Conservation (phyloP, 2,329 filamentous ascomycete species). For the Ceratocystis eucalypticola region DNA sequence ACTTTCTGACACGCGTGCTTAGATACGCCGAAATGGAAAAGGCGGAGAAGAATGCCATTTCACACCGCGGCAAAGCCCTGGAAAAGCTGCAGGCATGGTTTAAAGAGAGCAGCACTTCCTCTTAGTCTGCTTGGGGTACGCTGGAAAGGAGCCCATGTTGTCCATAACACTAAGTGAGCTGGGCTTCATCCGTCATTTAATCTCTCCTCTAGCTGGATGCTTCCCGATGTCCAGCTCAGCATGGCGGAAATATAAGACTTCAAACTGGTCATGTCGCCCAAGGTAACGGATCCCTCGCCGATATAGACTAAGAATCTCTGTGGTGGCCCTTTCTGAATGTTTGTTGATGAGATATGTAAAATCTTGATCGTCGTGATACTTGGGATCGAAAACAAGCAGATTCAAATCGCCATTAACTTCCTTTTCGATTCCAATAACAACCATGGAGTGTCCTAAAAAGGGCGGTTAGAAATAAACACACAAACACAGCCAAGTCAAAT, state of each 20-base stretch:
- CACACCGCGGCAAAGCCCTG: conserved; percentile 78
- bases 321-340: conserved; percentile 23
- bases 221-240: conserved; percentile 23
- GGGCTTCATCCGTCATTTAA: not conserved
- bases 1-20: not conserved
- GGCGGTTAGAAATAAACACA: not conserved
- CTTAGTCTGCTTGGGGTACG: not conserved
- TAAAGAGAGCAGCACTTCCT: conserved; percentile 29
- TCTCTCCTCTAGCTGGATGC: not conserved
- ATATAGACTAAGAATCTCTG: conserved; percentile 54
- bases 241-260: conserved; percentile 52
- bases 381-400: conserved; percentile 75
- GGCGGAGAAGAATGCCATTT: conserved; percentile 76
- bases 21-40: conserved; percentile 92
- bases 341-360: conserved; percentile 5
- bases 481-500: not conserved
- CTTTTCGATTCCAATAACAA: conserved; percentile 72
- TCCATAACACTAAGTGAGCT: not conserved
- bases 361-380: conserved; percentile 18
- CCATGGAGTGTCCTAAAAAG: conserved; percentile 64
- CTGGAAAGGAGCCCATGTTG: not conserved
- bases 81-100: conserved; percentile 77
- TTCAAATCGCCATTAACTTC: conserved; percentile 49
- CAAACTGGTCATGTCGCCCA: conserved; percentile 60
- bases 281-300: conserved; percentile 57